Evolutionary conservation across 441 rosid genomes (phyloP).

Genomic region (Jatropha multifida): DNA sequence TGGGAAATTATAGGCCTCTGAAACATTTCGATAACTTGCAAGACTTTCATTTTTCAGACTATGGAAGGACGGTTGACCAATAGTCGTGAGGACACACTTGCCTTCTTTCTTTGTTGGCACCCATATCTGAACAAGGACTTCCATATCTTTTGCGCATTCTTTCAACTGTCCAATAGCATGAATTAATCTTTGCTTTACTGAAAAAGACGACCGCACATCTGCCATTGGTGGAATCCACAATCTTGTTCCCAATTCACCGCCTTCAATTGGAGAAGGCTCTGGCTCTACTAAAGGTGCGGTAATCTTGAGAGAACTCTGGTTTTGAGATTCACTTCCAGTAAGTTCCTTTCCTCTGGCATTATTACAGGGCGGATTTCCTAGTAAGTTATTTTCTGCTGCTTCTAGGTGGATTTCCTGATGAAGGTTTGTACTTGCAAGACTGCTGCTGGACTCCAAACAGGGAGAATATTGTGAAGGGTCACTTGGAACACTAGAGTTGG

Average conservation of each 20-base stretch:
- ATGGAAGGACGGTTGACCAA: slow-evolving; percentile 57
- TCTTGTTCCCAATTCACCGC: slow-evolving; percentile 46
- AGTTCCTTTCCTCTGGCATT: slow-evolving; percentile 34
- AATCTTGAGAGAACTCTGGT: slow-evolving; percentile 31
- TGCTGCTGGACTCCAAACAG: slow-evolving; percentile 27
- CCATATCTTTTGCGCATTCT: slow-evolving; percentile 48
- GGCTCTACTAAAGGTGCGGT: slow-evolving; percentile 33
- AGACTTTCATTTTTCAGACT: slow-evolving; percentile 34
- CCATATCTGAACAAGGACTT: slow-evolving; percentile 83
- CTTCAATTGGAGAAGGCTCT: slow-evolving; percentile 38
- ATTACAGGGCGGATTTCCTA: slow-evolving; percentile 22
- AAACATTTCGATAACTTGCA: slow-evolving; percentile 42
- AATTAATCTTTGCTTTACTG: slow-evolving; percentile 58
- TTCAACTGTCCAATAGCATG: slow-evolving; percentile 53
- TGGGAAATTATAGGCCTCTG: slow-evolving; percentile 36
- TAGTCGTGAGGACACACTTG: slow-evolving; percentile 70
- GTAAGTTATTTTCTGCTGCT: slow-evolving; percentile 28
- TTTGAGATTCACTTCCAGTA: slow-evolving; percentile 29
- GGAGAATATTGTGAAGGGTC: slow-evolving; percentile 32
- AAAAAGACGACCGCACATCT: slow-evolving; percentile 33
- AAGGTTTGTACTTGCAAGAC: slow-evolving; percentile 26
- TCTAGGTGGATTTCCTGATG: slow-evolving; percentile 33
- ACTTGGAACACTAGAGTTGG: slow-evolving; percentile 27
- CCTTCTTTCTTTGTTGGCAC: slow-evolving; percentile 72
- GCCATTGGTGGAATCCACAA: slow-evolving; percentile 64